These are phyloP conservation scores for Suhomyces wounanorum DNA, from an alignment of 1,139 yeast species.

Conservation along the genomic window DNA sequence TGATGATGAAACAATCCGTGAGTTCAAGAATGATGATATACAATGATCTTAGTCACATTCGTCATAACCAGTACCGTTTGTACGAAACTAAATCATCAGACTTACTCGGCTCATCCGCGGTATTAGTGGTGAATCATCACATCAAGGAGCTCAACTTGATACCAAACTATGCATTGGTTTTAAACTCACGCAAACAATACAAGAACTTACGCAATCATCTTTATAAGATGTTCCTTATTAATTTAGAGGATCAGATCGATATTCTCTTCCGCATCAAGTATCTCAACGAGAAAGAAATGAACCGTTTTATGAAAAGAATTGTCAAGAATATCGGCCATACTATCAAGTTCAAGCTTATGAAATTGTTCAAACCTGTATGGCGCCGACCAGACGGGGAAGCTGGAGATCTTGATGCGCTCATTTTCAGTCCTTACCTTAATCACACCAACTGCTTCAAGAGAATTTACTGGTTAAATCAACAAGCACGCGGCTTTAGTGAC, in stretches of 20 bases:
- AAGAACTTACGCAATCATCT: slow-evolving; percentile 35
- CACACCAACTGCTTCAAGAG: slow-evolving; percentile 30
- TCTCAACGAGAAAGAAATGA: slow-evolving; percentile 28
- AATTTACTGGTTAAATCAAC: slow-evolving; percentile 34
- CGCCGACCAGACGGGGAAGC: not conserved
- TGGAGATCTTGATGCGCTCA: slow-evolving; percentile 28
- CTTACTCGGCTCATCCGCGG: slow-evolving; percentile 17
- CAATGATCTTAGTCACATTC: slow-evolving; percentile 26
- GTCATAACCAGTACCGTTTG: slow-evolving; percentile 32
- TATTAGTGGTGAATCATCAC: slow-evolving; percentile 29
- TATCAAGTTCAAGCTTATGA: slow-evolving; percentile 29
- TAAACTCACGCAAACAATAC: slow-evolving; percentile 30
- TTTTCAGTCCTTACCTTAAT: slow-evolving; percentile 30
- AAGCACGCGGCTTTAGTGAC: slow-evolving; percentile 7
- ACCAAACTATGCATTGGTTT: slow-evolving; percentile 36
- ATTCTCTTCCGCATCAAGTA: slow-evolving; percentile 41
- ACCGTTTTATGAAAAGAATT: slow-evolving; percentile 28
- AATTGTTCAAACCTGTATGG: slow-evolving; percentile 22
- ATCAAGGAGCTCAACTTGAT: slow-evolving; percentile 37
- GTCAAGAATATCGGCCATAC: slow-evolving; percentile 30
- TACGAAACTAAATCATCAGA: slow-evolving; percentile 25
- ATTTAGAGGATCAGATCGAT: slow-evolving; percentile 43
- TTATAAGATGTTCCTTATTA: slow-evolving; percentile 40
- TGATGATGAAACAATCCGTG: slow-evolving; percentile 27
- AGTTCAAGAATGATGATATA: slow-evolving; percentile 25